Evolutionary conservation across 179 eudicot species (phyloP), one percentile per base, ranked within the genome.

Genomic region (Vitellaria paradoxa): DNA sequence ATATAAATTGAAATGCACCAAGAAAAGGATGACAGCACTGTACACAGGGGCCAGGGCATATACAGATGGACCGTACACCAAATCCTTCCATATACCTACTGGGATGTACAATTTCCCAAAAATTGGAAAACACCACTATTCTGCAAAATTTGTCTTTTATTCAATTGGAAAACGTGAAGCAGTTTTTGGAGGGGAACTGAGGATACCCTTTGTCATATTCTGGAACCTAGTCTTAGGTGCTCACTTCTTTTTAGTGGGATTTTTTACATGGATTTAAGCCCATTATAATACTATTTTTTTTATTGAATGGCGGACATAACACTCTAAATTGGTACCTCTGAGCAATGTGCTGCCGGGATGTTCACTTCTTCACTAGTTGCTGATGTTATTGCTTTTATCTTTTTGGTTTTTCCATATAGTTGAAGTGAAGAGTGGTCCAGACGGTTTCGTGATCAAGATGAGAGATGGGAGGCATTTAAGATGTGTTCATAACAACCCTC

Each of bases 401-500:
- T 49, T 40, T 76, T 80, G 70, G 8, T 78, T 81, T 82, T 20
- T 72, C 30, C 26, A 52, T 80, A 76, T 66, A 96, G 99, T 93
- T 83, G 99, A 96, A 84, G 96, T 96, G 87, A 89, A 86, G 87
- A 89, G 94, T 84, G 89, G 98, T 52, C 76, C 92, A 50, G 96
- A 92, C 76, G 98, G 97, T 63, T 96, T 93, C 85, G 79, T 89
- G 71, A 85, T 96, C 50, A 93, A 91, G 79, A 89, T 96, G 98
- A 88, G 93, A 82, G 96, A 93, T 82, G 99, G 99, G 46, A 89
- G 78, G 79, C 77, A 83, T 77, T 67, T 96, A 79, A 93, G 84
- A 85, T 96, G 99, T 84, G 89, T 82, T 76, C 98, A 89, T 79
- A 96, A 93, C 79, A 91, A 87, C 75, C 96, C 97, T 74, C 98